Evolutionary conservation across 805 yeast genomes (phyloP).

Genomic region (Wickerhamiella musiphila): DNA sequence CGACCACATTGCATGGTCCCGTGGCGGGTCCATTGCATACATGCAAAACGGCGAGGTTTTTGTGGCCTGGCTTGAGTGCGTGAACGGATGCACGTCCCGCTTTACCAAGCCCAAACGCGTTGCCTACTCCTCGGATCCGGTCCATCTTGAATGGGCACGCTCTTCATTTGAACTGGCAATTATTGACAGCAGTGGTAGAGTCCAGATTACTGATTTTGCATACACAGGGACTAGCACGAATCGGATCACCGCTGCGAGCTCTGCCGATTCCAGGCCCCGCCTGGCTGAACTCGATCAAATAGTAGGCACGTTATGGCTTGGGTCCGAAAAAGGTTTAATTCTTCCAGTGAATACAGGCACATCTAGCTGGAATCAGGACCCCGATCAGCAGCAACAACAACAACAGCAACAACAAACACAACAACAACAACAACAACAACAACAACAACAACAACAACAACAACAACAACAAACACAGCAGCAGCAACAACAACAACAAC

Average conservation of each 20-base stretch:
- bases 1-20: conserved; percentile 13
- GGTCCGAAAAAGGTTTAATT: conserved; percentile 43
- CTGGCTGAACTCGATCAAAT: conserved; percentile 18
- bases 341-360: conserved; percentile 4
- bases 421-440: too few relatives aligned
- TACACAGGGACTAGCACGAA: conserved; percentile 1
- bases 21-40: conserved; percentile 67
- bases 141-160: conserved; percentile 54
- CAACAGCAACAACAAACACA: too few relatives aligned
- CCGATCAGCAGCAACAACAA: not conserved
- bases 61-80: conserved; percentile 53
- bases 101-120: conserved; percentile 39
- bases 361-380: too few relatives aligned
- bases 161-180: conserved; percentile 70
- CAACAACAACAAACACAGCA: too few relatives aligned
- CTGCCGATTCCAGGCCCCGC: conserved; percentile 13
- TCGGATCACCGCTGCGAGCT: conserved; percentile 14
- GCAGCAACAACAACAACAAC: too few relatives aligned
- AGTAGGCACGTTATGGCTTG: conserved; percentile 54
- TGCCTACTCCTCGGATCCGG: conserved; percentile 13
- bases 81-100: conserved; percentile 67
- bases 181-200: conserved; percentile 53
- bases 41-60: conserved; percentile 26
- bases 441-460: too few relatives aligned
- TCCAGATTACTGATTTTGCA: conserved; percentile 30